These are phyloP conservation scores for Chlorella vulgaris DNA, from an alignment of 139 green algal genomes.

Conservation along the genomic window DNA sequence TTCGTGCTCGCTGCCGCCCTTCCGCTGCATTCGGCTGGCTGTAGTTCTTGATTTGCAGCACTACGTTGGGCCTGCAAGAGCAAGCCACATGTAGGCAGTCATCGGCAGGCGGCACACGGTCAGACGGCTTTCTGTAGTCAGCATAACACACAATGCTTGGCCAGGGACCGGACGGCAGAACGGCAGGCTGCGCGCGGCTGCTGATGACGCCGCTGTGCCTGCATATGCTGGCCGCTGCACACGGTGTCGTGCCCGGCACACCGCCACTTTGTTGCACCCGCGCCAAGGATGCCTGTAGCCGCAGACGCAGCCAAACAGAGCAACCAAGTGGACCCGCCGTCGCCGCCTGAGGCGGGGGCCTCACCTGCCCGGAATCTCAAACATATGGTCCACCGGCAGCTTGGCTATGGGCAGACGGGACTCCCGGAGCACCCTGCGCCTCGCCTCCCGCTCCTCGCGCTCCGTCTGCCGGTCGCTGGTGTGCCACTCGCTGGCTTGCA, in stretches of 20 bases:
- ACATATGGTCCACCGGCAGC: constrained; percentile 38
- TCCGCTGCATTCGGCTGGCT: constrained; percentile 8
- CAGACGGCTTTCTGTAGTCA: not conserved
- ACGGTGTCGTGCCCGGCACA: too few relatives aligned
- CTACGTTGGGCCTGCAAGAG: constrained; percentile 41
- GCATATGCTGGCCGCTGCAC: too few relatives aligned
- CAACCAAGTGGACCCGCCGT: too few relatives aligned
- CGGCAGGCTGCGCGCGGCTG: too few relatives aligned
- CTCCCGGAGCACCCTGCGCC: constrained; percentile 31
- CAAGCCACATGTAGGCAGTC: not conserved
- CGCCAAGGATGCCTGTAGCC: too few relatives aligned
- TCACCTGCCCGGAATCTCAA: constrained; percentile 46
- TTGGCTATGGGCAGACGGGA: constrained; percentile 10
- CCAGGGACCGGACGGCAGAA: too few relatives aligned
- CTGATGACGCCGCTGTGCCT: too few relatives aligned
- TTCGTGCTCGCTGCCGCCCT: constrained; percentile 48
- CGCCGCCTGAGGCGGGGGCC: too few relatives aligned
- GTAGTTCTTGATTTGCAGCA: constrained; percentile 47
- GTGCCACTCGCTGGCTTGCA: constrained; percentile 14
- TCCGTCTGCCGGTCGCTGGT: not conserved
- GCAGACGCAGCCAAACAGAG: too few relatives aligned
- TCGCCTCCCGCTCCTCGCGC: constrained; percentile 33
- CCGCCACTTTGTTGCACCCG: too few relatives aligned
- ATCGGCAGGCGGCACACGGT: not conserved
- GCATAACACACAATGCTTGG: too few relatives aligned